A percentile compares a stretch with the other conserved stretches of the same genome.
Conservation (phyloP, 768 basidiomycete genomes). For the Brasilioporus rufonigricans region DNA sequence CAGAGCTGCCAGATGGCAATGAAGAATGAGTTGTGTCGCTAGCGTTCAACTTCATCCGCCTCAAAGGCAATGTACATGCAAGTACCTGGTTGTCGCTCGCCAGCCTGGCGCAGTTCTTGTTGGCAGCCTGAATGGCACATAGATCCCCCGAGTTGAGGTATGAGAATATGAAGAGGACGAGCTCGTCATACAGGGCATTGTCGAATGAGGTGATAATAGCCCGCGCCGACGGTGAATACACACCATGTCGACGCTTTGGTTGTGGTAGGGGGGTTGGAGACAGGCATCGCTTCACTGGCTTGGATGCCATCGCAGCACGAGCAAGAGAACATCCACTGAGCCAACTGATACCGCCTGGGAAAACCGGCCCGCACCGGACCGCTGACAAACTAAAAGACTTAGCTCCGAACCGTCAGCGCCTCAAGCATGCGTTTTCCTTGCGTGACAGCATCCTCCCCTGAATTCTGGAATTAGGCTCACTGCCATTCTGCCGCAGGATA, state of each 20-base stretch:
- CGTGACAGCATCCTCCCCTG: background rate
- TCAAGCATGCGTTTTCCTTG: background rate
- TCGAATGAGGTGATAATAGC: constrained; percentile 43
- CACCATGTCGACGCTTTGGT: constrained; percentile 52
- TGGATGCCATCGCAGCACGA: constrained; percentile 33
- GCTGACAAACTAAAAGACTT: background rate
- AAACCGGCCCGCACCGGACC: constrained; percentile 15
- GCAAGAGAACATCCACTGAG: background rate
- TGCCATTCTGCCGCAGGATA: too few relatives aligned
- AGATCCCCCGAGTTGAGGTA: constrained; percentile 66
- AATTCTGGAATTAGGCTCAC: too few relatives aligned
- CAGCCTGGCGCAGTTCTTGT: constrained; percentile 64
- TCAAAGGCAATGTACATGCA: constrained; percentile 8
- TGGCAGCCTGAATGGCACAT: constrained; percentile 60
- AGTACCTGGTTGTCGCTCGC: constrained; percentile 64
- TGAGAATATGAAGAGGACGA: constrained; percentile 71
- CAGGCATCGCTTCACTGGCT: constrained; percentile 43
- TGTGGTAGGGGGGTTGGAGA: constrained; percentile 51
- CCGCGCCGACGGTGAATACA: constrained; percentile 8
- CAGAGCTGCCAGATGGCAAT: constrained; percentile 52
- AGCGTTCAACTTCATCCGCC: constrained; percentile 16
- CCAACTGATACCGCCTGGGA: background rate
- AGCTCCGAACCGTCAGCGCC: too few relatives aligned
- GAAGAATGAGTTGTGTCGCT: background rate
- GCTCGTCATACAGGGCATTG: constrained; percentile 67